Evolutionary conservation across 139 green algal genomes (phyloP).

Genomic region (Chlamydomonas incerta): DNA sequence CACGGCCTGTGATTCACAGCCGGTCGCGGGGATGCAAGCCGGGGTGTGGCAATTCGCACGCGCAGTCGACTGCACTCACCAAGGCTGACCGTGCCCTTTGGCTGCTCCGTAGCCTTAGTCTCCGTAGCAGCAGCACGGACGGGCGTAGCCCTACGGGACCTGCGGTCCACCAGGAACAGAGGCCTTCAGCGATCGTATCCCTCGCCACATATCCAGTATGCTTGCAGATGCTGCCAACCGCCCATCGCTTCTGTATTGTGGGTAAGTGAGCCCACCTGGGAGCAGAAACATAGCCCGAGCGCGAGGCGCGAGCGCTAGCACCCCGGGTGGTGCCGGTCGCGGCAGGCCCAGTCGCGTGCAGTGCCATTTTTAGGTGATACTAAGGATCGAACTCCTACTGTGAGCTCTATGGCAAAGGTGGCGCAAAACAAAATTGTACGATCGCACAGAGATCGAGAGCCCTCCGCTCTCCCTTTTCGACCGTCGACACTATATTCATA

Average conservation of each 20-base stretch:
- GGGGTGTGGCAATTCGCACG: neutral
- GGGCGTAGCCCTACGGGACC: constrained; percentile 6
- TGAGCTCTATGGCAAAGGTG: too few relatives aligned
- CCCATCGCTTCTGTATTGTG: too few relatives aligned
- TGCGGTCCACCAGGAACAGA: neutral
- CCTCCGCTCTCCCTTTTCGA: too few relatives aligned
- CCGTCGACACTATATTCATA: too few relatives aligned
- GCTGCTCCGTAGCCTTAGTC: neutral
- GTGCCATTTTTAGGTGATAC: neutral
- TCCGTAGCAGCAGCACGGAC: constrained; percentile 8
- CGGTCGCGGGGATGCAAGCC: neutral
- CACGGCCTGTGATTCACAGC: too few relatives aligned
- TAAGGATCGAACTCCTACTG: neutral
- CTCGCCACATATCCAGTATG: neutral
- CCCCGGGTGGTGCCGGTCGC: neutral
- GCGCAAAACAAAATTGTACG: too few relatives aligned
- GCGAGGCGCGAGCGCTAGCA: neutral
- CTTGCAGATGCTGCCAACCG: neutral
- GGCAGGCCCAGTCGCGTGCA: neutral
- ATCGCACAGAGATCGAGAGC: too few relatives aligned
- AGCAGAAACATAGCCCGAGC: constrained; percentile 1
- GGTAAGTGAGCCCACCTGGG: neutral
- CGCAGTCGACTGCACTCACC: neutral
- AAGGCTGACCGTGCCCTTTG: constrained; percentile 8
- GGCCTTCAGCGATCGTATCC: neutral